A percentile compares a stretch with the other conserved stretches of the same genome.
phyloP scores from a whole-genome alignment of 2,329 filamentous ascomycete genomes.

The Pseudocercospora musae region DNA sequence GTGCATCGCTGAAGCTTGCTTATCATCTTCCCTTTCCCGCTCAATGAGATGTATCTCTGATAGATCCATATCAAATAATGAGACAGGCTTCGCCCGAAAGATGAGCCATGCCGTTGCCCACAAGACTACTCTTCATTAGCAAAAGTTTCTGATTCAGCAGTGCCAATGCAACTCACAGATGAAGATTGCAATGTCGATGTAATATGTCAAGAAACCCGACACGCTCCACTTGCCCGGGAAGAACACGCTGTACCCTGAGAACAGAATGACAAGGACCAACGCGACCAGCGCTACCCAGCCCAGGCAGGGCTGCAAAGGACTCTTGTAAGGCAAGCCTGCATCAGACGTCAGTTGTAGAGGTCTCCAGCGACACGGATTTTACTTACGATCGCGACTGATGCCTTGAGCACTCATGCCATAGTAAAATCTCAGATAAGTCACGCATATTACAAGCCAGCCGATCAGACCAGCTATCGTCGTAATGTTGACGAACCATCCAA shows the following conservation, averaged over 20 bases:
- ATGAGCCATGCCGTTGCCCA: conserved; percentile 5
- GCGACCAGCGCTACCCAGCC: conserved; percentile 58
- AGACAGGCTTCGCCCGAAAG: conserved; percentile 4
- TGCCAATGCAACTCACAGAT: neutral
- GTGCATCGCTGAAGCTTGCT: neutral
- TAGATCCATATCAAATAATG: conserved; percentile 11
- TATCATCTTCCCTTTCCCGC: conserved; percentile 12
- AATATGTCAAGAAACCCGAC: conserved; percentile 19
- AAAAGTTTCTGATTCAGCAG: neutral
- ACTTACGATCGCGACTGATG: conserved; percentile 15
- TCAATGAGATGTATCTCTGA: conserved; percentile 18
- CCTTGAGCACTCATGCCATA: conserved; percentile 12
- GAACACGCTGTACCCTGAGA: conserved; percentile 63
- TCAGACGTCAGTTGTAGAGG: neutral
- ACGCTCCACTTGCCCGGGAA: conserved; percentile 38
- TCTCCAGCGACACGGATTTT: neutral
- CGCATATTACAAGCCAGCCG: conserved; percentile 19
- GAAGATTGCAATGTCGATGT: conserved; percentile 21
- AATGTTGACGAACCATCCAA: conserved; percentile 23
- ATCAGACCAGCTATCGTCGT: conserved; percentile 19
- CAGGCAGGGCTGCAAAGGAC: conserved; percentile 48
- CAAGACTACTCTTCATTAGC: conserved; percentile 3
- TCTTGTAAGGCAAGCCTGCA: conserved; percentile 37
- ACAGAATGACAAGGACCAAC: conserved; percentile 60
- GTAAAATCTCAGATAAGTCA: conserved; percentile 19